phyloP scores from a whole-genome alignment of 345 rosid genomes.

The Bruguiera sexangula region DNA sequence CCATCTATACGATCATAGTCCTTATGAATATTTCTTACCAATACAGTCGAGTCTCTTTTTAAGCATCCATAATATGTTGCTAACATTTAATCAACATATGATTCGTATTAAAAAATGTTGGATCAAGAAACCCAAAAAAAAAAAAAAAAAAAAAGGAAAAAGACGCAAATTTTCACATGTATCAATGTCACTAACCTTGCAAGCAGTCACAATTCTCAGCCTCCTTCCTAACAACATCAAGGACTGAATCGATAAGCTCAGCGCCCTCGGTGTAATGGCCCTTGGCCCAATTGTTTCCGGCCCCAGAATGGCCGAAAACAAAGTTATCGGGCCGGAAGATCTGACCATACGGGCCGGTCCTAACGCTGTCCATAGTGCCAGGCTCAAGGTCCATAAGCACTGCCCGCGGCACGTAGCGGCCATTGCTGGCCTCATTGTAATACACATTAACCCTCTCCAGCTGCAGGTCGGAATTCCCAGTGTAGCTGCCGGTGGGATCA shows the following conservation, averaged over 20 bases:
- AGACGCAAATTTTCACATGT: neutral
- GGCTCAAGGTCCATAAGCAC: constrained; percentile 43
- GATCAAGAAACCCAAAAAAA: neutral
- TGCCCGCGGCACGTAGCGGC: constrained; percentile 32
- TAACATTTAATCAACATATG: too few species aligned
- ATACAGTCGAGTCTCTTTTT: too few species aligned
- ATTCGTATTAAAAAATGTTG: too few species aligned
- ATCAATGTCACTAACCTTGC: constrained; percentile 21
- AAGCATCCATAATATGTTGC: too few species aligned
- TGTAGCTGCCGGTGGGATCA: constrained; percentile 26
- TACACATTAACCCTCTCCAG: constrained; percentile 31
- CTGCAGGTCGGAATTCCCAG: constrained; percentile 19
- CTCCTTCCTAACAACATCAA: constrained; percentile 38
- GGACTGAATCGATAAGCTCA: constrained; percentile 34
- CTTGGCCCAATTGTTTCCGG: constrained; percentile 38
- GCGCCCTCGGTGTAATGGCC: constrained; percentile 41
- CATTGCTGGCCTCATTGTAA: constrained; percentile 29
- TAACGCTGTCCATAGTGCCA: constrained; percentile 36
- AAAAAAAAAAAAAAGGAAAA: neutral
- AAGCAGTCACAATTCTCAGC: constrained; percentile 37
- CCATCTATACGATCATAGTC: too few species aligned
- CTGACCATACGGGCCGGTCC: constrained; percentile 22
- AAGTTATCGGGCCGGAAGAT: constrained; percentile 30
- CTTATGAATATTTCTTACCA: too few species aligned
- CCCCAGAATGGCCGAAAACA: constrained; percentile 34